phyloP scores from a whole-genome alignment of 1,284 basidiomycete species.

The Ustilago cynodontis region DNA sequence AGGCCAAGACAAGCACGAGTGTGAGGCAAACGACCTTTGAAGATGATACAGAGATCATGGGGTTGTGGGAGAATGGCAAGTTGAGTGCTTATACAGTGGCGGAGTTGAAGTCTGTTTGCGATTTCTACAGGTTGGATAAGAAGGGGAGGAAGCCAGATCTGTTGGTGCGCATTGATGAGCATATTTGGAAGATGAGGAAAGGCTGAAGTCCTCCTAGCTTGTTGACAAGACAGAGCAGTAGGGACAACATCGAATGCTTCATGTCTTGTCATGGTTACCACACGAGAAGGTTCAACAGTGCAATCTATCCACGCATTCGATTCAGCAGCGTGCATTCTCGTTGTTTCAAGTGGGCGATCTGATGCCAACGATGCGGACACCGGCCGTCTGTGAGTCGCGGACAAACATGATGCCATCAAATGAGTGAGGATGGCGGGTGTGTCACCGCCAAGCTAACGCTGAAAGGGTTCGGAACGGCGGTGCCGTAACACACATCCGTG shows the following conservation, averaged over 20 bases:
- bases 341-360: not conserved
- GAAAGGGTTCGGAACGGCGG: not conserved
- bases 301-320: not conserved
- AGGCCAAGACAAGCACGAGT: constrained; percentile 33
- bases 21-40: constrained; percentile 41
- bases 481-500: not conserved
- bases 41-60: constrained; percentile 49
- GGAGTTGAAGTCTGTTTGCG: constrained; percentile 57
- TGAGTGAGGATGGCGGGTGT: not conserved
- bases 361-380: not conserved
- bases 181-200: constrained; percentile 42
- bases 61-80: constrained; percentile 38
- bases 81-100: constrained; percentile 53
- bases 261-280: not conserved
- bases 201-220: not conserved
- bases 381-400: not conserved
- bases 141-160: constrained; percentile 64
- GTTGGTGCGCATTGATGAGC: constrained; percentile 44
- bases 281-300: not conserved
- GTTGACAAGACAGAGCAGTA: not conserved
- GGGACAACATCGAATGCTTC: not conserved
- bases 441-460: not conserved
- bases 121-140: constrained; percentile 55
- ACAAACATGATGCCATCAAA: not conserved
- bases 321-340: too few relatives aligned